Evolutionary conservation across 164 flowering plant genomes (phyloP).

Genomic region (Akebia trifoliata): DNA sequence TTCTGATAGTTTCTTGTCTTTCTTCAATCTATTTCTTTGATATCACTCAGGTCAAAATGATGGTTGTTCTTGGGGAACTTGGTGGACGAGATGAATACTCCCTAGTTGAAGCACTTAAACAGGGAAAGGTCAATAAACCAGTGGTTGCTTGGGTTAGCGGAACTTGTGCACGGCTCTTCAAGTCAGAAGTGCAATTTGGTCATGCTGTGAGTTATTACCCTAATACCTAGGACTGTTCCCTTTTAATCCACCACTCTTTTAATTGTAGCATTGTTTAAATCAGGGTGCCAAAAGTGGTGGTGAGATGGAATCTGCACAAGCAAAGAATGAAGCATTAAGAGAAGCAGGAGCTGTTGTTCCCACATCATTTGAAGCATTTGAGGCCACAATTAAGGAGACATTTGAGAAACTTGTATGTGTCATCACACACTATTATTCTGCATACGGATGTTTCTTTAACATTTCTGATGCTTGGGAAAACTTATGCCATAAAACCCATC

Average conservation of each 20-base stretch:
- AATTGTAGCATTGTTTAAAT: conserved; percentile 10
- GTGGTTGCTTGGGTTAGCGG: conserved; percentile 99
- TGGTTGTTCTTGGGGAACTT: conserved; percentile 98
- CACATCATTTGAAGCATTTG: conserved; percentile 90
- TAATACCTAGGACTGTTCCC: not conserved
- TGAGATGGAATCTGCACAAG: conserved; percentile 99
- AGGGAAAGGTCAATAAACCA: conserved; percentile 86
- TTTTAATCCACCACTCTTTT: not conserved
- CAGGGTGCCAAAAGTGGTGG: conserved; percentile 99
- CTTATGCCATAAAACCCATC: too few species aligned
- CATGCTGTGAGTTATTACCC: conserved; percentile 78
- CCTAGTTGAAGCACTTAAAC: conserved; percentile 92
- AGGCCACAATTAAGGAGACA: conserved; percentile 78
- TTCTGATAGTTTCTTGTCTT: too few species aligned
- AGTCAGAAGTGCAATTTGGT: conserved; percentile 99
- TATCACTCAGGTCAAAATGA: conserved; percentile 74
- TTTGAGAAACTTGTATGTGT: conserved; percentile 77
- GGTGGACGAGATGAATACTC: conserved; percentile 99
- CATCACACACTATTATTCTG: conserved; percentile 1
- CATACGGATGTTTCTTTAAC: too few species aligned
- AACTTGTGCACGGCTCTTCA: conserved; percentile 95
- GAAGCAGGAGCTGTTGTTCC: conserved; percentile 98
- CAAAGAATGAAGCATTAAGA: conserved; percentile 86
- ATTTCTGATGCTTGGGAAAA: too few species aligned
- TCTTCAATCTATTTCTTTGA: not conserved